phyloP scores from a whole-genome alignment of 208 protist genomes.

The Acanthamoeba healyi region DNA sequence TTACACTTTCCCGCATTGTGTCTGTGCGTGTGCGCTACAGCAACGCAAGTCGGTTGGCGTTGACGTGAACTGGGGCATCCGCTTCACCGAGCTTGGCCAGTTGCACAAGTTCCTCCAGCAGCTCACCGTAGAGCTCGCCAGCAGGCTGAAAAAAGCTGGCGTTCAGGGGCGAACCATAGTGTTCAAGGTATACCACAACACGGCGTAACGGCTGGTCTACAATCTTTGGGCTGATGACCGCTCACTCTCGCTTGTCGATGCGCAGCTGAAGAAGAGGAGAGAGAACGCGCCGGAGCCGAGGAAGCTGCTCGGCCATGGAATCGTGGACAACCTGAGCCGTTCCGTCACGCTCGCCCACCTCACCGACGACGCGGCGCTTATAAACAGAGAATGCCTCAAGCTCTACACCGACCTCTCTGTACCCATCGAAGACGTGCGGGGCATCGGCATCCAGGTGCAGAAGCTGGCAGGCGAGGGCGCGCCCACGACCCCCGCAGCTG shows the following conservation, averaged over 20 bases:
- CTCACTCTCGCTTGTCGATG: background rate
- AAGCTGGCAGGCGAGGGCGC: background rate
- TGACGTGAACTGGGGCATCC: conserved; percentile 83
- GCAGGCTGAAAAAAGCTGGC: conserved; percentile 4
- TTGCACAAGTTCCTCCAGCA: conserved; percentile 73
- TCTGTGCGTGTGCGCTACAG: conserved; percentile 12
- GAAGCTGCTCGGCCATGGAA: conserved; percentile 81
- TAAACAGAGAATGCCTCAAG: background rate
- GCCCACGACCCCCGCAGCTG: background rate
- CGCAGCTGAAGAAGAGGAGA: conserved; percentile 53
- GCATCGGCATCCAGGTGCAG: conserved; percentile 63
- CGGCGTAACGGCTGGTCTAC: too few relatives aligned
- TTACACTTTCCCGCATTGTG: background rate
- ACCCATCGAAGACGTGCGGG: conserved; percentile 40
- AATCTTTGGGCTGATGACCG: background rate
- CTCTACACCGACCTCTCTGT: conserved; percentile 25
- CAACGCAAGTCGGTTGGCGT: conserved; percentile 76
- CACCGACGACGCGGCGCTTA: conserved; percentile 3
- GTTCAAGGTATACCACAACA: conserved; percentile 47
- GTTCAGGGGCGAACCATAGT: background rate
- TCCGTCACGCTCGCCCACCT: background rate
- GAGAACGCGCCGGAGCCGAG: conserved; percentile 31
- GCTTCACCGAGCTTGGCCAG: conserved; percentile 78
- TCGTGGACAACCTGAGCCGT: conserved; percentile 44
- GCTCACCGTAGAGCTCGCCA: conserved; percentile 70